These are phyloP conservation scores for Ocimum tenuiflorum DNA, from an alignment of 257 asterid species.

Conservation along the genomic window DNA sequence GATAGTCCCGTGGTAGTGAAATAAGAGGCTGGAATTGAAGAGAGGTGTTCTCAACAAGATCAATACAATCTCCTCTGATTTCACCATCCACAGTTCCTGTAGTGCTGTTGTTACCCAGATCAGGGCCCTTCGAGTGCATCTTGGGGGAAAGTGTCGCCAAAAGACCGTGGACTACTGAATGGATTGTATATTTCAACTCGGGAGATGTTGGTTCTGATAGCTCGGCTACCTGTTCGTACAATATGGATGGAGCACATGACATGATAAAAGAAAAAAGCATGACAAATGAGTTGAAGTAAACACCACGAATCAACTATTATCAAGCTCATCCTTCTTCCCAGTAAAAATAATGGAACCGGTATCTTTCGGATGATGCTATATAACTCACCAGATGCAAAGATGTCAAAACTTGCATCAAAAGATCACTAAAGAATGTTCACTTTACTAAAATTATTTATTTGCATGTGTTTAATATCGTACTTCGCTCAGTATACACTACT, in stretches of 20 bases:
- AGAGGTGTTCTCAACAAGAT: conserved; percentile 75
- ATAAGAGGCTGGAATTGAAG: conserved; percentile 81
- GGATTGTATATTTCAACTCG: conserved; percentile 64
- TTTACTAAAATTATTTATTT: neutral
- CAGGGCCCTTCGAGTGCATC: conserved; percentile 80
- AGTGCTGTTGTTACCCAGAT: conserved; percentile 37
- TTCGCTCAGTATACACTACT: neutral
- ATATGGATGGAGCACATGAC: neutral
- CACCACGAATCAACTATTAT: neutral
- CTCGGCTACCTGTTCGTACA: conserved; percentile 67
- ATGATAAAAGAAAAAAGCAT: neutral
- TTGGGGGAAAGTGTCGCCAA: conserved; percentile 95
- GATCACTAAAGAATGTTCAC: neutral
- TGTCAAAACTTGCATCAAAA: neutral
- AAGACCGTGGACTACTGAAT: conserved; percentile 86
- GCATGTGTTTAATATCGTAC: neutral
- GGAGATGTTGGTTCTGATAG: conserved; percentile 82
- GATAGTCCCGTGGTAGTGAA: conserved; percentile 79
- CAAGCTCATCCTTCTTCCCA: neutral
- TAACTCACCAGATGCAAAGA: neutral
- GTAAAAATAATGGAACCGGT: neutral
- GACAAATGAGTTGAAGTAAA: neutral
- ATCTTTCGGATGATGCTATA: neutral
- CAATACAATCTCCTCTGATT: conserved; percentile 60
- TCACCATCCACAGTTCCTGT: conserved; percentile 38